Conservation (phyloP, 768 basidiomycete species). For the Termitomyces sp. region DNA sequence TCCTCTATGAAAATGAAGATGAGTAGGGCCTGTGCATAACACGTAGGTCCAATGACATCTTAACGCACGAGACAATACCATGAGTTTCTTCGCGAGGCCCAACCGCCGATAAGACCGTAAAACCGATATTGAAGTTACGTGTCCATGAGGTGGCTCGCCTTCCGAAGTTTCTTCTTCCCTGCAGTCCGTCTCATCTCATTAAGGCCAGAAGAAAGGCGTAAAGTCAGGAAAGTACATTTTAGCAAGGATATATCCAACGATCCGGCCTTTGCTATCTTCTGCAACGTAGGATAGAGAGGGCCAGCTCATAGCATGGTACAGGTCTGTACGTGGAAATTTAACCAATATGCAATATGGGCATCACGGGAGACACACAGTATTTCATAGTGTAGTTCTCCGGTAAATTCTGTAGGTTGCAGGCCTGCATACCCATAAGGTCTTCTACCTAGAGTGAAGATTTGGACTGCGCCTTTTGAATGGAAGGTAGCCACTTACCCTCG, state of each 20-base stretch:
- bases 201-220: conserved; percentile 6
- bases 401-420: conserved; percentile 90
- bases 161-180: conserved; percentile 66
- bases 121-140: conserved; percentile 96
- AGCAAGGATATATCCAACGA: conserved; percentile 93
- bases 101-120: conserved; percentile 85
- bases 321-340: conserved; percentile 41
- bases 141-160: conserved; percentile 76
- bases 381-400: conserved; percentile 92
- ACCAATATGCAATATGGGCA: not conserved
- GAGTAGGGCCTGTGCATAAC: not conserved
- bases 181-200: conserved; percentile 8
- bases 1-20: conserved; percentile 48
- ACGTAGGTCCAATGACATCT: not conserved
- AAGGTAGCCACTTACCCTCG: conserved; percentile 24
- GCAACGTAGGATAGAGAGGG: conserved; percentile 92
- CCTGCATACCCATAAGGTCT: conserved; percentile 92
- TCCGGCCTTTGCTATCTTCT: conserved; percentile 83
- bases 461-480: not conserved
- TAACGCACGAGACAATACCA: conserved; percentile 86
- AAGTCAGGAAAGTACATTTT: conserved; percentile 63
- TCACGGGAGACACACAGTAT: conserved; percentile 46
- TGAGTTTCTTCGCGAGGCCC: conserved; percentile 91
- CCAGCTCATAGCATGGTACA: conserved; percentile 95
- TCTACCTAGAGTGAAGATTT: conserved; percentile 50